Evolutionary conservation across 2,329 filamentous ascomycete genomes (phyloP), one percentile per base, ranked within the genome.

Genomic region (Beauveria sp.): DNA sequence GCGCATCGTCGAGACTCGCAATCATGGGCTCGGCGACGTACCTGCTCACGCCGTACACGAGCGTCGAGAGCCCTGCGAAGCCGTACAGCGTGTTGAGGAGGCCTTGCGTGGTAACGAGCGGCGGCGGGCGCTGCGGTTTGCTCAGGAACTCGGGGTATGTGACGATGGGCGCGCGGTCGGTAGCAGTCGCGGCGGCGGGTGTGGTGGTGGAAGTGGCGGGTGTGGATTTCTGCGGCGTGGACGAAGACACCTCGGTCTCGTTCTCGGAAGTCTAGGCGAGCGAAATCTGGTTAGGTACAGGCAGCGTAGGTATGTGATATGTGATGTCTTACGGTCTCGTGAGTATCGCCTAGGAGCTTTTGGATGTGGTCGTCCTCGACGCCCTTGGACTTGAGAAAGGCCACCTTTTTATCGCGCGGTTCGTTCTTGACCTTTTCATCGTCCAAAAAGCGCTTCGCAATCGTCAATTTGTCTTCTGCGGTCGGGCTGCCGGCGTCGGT

Each of bases 341-440:
- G 60, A 22, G 68, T 66, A 20, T 73, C 69, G 3, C 65, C 70
- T 18, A 96, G 75, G 8, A 96, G 77, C 55, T 78, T 77, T 66
- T 90, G 78, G 64, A 96, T 90, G 64, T 93, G 86, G 38, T 81
- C 79, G 5, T 82, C 76, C 3, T 76, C 76, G 8, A 96, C 77
- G 3, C 90, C 90, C 72, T 97, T 97, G 56, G 84, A 84, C 69
- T 87, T 82, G 1, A 97, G 77, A 67, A 96, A 96, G 8, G 83
- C 82, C 22, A 83, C 78, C 76, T 96, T 96, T 74, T 86, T 87
- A 61, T 90, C 88, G 50, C 81, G 80, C 0, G 88, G 80, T 40
- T 88, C 85, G 73, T 88, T 77, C 63, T 83, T 85, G 62, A 96
- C 89, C 22, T 81, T 79, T 8, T 89, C 85, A 64, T 96, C 88